Conservation (phyloP, 1,284 basidiomycete species). For the Cutaneotrichosporon sp. region DNA sequence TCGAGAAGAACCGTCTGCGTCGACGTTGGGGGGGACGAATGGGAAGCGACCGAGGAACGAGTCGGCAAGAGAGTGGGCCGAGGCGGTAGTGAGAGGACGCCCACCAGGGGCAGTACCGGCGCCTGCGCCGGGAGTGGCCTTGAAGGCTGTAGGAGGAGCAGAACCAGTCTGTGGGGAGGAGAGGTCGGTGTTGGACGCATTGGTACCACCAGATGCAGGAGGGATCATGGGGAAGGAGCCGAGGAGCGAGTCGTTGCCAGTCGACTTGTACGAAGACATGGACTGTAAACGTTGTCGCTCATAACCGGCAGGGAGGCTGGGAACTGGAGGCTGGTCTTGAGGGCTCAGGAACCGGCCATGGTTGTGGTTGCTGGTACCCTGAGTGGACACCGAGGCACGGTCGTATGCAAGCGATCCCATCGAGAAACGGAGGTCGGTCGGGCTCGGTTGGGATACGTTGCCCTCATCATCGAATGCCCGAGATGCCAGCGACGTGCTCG, state of each 20-base stretch:
- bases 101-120: slow-evolving; percentile 7
- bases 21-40: slow-evolving; percentile 44
- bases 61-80: slow-evolving; percentile 43
- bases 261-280: slow-evolving; percentile 37
- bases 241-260: slow-evolving; percentile 44
- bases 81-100: slow-evolving; percentile 26
- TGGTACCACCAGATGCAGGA: slow-evolving; percentile 21
- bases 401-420: slow-evolving; percentile 50
- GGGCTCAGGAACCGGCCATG: slow-evolving; percentile 11
- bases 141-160: slow-evolving; percentile 9
- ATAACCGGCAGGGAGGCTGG: slow-evolving; percentile 10
- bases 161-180: slow-evolving; percentile 1
- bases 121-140: slow-evolving; percentile 9
- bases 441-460: slow-evolving; percentile 26
- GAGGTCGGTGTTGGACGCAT: slow-evolving; percentile 7
- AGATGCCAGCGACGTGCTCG: slow-evolving; percentile 22
- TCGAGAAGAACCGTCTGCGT: slow-evolving; percentile 21
- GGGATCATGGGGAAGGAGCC: slow-evolving; percentile 50
- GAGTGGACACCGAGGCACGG: slow-evolving; percentile 40
- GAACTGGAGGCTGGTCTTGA: slow-evolving; percentile 20
- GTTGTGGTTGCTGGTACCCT: slow-evolving; percentile 33
- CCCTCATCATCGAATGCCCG: slow-evolving; percentile 30
- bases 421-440: slow-evolving; percentile 49
- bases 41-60: slow-evolving; percentile 49
- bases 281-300: slow-evolving; percentile 25